Evolutionary conservation across 2,329 filamentous ascomycete genomes (phyloP), one percentile per base, ranked within the genome.

Genomic region (Fusarium sp.): DNA sequence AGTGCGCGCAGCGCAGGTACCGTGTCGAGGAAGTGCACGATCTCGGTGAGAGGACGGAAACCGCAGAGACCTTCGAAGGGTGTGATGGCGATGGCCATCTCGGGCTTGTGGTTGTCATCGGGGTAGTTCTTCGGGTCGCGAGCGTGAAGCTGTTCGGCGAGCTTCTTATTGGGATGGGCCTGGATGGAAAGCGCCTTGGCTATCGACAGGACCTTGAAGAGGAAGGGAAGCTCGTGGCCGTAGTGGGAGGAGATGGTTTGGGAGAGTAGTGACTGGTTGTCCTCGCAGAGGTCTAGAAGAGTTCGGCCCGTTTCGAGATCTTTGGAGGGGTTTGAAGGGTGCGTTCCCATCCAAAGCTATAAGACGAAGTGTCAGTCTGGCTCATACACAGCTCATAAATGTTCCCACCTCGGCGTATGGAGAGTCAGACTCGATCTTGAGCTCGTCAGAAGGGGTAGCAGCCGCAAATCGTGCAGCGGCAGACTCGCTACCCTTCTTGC

Each of bases 31-130:
- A 98, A 98, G 79, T 97, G 93, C 0, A 90, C 86, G 68, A 98
- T 96, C 82, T 99, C 95, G 8, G 83, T 85, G 24, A 98, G 85
- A 0, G 96, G 96, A 12, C 96, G 89, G 85, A 99, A 99, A 34
- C 96, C 96, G 77, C 96, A 99, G 34, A 99, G 88, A 1, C 96
- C 96, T 79, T 98, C 95, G 73, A 99, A 99, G 0, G 94, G 91
- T 2, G 96, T 98, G 76, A 99, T 91, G 68, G 96, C 96, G 80
- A 99, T 97, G 68, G 96, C 95, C 96, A 99, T 99, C 83, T 99
- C 96, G 34, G 96, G 96, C 84, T 99, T 99, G 86, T 99, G 96
- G 84, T 99, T 99, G 84, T 98, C 95, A 85, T 99, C 94, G 62
- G 95, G 96, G 79, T 99, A 99, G 85, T 99, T 97, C 82, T 93